Evolutionary conservation across 179 eudicot species (phyloP), one percentile per base, ranked within the genome.

Genomic region (Corrigiola litoralis): DNA sequence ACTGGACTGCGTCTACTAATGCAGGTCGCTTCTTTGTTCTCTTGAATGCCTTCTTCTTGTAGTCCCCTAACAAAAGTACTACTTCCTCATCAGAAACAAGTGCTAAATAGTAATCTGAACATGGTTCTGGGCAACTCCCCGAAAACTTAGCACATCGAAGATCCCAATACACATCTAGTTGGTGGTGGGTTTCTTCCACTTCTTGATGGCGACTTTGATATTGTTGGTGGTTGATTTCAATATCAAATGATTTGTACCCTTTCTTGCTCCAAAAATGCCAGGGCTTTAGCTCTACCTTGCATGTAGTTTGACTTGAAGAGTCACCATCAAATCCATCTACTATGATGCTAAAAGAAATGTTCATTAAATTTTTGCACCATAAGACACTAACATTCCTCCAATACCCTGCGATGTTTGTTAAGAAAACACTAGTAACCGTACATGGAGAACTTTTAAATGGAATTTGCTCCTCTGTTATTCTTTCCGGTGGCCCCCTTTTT

Each of bases 221-320:
- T n/a, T 66, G 25, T 1, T 32, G 23, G 25, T 51, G 58, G n/a
- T 10, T 37, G 18, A 28, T 80, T 18, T 84, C 90, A 29, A 89
- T 77, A 12, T 79, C 79, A 18, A 87, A 85, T 3, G 77, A 67
- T 31, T 92, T 92, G 72, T 80, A 85, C 17, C 98, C 95, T 59
- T 84, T 90, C 57, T 77, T 84, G 63, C 89, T 81, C 98, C 98
- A 92, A 54, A 92, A 87, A 67, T 90, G 92, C 97, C 98, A 92
- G 1, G 97, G 92, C 54, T 87, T 87, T 46, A 92, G 60, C 59
- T 90, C 98, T 20, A 92, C 82, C 65, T 90, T 92, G 82, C 96
- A 92, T 7, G 85, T 70, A 1, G 86, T 77, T 38, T 75, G 75
- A 1, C 34, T 68, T 13, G 51, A 65, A 62, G 44, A 9, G 0